Base-by-base conservation (phyloP, 2,329 filamentous ascomycete species). In the Alternaria sp. region DNA sequence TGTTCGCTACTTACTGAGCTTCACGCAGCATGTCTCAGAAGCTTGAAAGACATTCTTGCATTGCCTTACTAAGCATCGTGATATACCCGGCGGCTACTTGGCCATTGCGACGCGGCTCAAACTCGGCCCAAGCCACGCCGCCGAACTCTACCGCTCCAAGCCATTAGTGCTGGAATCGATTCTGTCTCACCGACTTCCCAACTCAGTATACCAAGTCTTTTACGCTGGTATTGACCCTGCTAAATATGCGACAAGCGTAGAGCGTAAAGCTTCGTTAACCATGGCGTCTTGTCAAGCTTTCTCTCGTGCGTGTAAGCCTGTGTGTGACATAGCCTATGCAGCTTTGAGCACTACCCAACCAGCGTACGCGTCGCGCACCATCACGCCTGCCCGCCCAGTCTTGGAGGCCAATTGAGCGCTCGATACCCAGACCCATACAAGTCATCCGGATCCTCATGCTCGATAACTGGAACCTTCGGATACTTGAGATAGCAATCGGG, bases 81-180 rank as follows among this genome's bases (percentile, higher is more conserved):
- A 23, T 49, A 23, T 49, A 49, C 46, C 46, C 46, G 46, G 9
- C 46, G 49, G 49, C 30, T 52, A 52, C 30, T 52, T 52, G 28
- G 8, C 49, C 47, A 51, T 36, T 21, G 23, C 23, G 23, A n/a
- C 52, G 45, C 57, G 51, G 43, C 21, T 50, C 36, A 44, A 53
- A 47, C 43, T 68, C 56, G 54, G 62, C 50, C 30, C 50, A 53
- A 47, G 45, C 43, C 28, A 15, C 52, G 32, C 49, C 50, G 68
- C 66, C 62, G 63, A 61, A 46, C 26, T 54, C 65, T 51, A 56
- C 67, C 63, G 64, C 66, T 55, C 72, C 71, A 75, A 74, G 71
- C 70, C 70, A 65, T 59, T 73, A 75, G 73, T 68, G 72, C 73
- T 61, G 63, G 32, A 43, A 70, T 74, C 70, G 51, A 75, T 66